A percentile compares a stretch with the other conserved stretches of the same genome.
These are phyloP conservation scores for Candolleomyces efflorescens DNA, from an alignment of 768 basidiomycete species.

Conservation along the genomic window DNA sequence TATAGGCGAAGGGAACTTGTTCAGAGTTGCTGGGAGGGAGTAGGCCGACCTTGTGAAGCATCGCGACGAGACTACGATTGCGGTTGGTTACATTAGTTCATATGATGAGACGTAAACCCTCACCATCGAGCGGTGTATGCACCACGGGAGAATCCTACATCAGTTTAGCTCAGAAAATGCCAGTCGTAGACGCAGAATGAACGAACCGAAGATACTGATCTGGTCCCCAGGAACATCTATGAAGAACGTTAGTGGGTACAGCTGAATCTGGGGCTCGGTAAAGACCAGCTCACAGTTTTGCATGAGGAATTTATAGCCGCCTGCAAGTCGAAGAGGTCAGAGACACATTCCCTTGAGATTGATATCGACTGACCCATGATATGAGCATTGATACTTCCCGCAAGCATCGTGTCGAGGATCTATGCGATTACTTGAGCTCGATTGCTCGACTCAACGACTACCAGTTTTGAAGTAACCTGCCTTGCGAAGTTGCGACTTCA, in stretches of 20 bases:
- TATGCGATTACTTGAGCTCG: too few relatives aligned
- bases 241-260: not conserved
- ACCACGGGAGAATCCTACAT: slow-evolving; percentile 59
- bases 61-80: slow-evolving; percentile 23
- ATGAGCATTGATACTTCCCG: slow-evolving; percentile 44
- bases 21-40: slow-evolving; percentile 45
- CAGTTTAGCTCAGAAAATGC: not conserved
- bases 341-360: not conserved
- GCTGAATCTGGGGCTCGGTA: too few relatives aligned
- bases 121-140: slow-evolving; percentile 53
- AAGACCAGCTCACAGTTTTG: slow-evolving; percentile 52
- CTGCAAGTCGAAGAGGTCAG: not conserved
- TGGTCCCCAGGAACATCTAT: slow-evolving; percentile 2
- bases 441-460: too few relatives aligned
- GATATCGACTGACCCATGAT: slow-evolving; percentile 31
- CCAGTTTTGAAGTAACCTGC: too few relatives aligned
- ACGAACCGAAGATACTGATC: slow-evolving; percentile 5
- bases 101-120: not conserved
- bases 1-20: slow-evolving; percentile 61
- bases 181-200: not conserved
- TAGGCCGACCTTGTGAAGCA: slow-evolving; percentile 50
- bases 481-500: too few relatives aligned
- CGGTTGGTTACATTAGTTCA: not conserved
- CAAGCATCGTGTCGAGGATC: slow-evolving; percentile 47
- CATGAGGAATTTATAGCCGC: slow-evolving; percentile 57